A percentile compares a stretch with the other conserved stretches of the same genome.
Evolutionary conservation across 192 early-diverging fungal genomes (phyloP).

Genomic region (Rhizophagus clarus): DNA sequence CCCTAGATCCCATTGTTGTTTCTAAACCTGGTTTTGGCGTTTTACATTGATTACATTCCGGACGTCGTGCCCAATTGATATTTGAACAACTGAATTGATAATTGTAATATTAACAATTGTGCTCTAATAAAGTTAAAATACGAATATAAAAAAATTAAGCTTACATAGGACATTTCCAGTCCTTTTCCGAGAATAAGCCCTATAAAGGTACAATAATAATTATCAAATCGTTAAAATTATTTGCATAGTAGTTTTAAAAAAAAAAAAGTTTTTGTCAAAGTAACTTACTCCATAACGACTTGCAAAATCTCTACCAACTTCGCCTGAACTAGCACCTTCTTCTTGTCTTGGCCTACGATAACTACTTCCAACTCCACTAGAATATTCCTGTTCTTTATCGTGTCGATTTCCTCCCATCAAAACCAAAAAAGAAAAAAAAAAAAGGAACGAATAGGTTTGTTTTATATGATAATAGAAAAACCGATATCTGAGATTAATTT

Average conservation of each 20-base stretch:
- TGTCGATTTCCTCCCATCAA: constrained; percentile 14
- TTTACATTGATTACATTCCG: constrained; percentile 38
- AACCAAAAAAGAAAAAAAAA: background rate
- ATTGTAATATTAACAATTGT: background rate
- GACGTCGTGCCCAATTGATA: constrained; percentile 41
- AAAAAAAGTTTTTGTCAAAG: no score
- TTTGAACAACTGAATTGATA: constrained; percentile 34
- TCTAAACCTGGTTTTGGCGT: constrained; percentile 37
- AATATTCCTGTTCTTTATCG: background rate
- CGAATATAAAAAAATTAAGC: background rate
- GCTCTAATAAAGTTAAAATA: background rate
- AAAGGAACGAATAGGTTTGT: background rate
- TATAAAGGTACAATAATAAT: background rate
- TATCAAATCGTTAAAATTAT: background rate
- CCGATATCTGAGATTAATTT: background rate
- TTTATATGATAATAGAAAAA: background rate
- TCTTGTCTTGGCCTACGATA: background rate
- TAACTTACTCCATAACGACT: constrained; percentile 32
- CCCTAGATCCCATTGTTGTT: constrained; percentile 22
- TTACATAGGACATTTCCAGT: constrained; percentile 38
- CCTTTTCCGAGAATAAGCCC: constrained; percentile 38
- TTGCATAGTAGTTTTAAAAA: no score
- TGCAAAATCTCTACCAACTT: constrained; percentile 32
- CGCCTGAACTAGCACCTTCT: constrained; percentile 5
- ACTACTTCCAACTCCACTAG: background rate